Base-by-base conservation (phyloP, 2,329 filamentous ascomycete genomes). In the Claviceps fusiformis region DNA sequence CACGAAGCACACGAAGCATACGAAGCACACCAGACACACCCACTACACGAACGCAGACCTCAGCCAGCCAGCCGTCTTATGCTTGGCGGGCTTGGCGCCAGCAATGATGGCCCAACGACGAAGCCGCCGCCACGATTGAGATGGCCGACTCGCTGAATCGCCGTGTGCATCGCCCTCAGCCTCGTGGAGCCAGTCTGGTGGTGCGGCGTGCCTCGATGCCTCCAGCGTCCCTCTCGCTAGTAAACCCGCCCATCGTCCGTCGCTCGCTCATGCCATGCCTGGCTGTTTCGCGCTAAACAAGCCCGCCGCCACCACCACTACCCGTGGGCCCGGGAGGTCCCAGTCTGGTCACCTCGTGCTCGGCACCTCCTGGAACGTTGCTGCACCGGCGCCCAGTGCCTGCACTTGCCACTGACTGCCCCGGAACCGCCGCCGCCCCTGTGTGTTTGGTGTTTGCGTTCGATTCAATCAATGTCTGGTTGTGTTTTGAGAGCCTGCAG, bases 351-450 rank as follows among this genome's bases (percentile, higher is more conserved):
- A n/a, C n/a, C n/a, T n/a, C n/a, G n/a, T n/a, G n/a, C n/a, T n/a
- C n/a, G n/a, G n/a, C n/a, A n/a, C 47, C 45, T 49, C n/a, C 54
- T 56, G 57, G 52, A 56, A 56, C 57, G 54, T 47, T 24, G 15
- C 31, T 5, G 31, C 8, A 5, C 5, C 31, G 31, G 31, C 57
- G 57, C 39, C 57, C 49, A 41, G n/a, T n/a, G n/a, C 41, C 33
- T 33, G 33, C n/a, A 43, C 31, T 33, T 33, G 31, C 31, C 31
- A n/a, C 31, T 33, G 29, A 35, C 19, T 39, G 41, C 46, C 44
- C 52, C n/a, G n/a, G n/a, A n/a, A 33, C n/a, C 50, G 46, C 48
- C 49, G 52, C 57, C 54, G 56, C 52, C 54, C 52, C 57, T 58
- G 56, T 51, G n/a, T n/a, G n/a, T n/a, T n/a, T n/a, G n/a, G 27